Evolutionary conservation across 75 land plant species (phyloP).

Genomic region (Selaginella tamariscina): DNA sequence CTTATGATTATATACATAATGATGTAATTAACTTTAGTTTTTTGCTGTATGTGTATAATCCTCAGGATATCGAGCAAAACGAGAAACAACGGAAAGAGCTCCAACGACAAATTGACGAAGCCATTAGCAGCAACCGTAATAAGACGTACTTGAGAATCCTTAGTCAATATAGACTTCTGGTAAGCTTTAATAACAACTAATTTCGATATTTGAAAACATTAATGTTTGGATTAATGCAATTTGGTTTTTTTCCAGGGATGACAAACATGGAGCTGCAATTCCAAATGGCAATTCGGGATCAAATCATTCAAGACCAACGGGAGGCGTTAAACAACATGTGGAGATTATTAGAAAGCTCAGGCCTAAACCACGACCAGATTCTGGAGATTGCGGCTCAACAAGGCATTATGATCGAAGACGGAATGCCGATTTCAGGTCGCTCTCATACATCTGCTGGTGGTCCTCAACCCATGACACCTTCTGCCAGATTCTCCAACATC

Average conservation of each 20-base stretch:
- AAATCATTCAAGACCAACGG: slow-evolving; percentile 9
- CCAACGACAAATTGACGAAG: slow-evolving; percentile 72
- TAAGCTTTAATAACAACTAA: slow-evolving; percentile 25
- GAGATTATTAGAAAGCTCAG: slow-evolving; percentile 3
- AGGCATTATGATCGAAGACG: slow-evolving; percentile 23
- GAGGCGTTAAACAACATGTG: slow-evolving; percentile 12
- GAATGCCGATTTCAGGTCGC: slow-evolving; percentile 13
- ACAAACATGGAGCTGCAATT: slow-evolving; percentile 10
- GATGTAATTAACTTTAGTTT: background rate
- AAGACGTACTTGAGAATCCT: slow-evolving; percentile 78
- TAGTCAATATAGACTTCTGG: slow-evolving; percentile 81
- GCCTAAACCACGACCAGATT: slow-evolving; percentile 9
- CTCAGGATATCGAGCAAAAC: slow-evolving; percentile 74
- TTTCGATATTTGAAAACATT: background rate
- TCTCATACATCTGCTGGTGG: background rate
- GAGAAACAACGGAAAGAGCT: slow-evolving; percentile 70
- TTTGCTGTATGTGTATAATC: slow-evolving; percentile 2
- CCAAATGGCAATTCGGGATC: slow-evolving; percentile 10
- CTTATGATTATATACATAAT: background rate
- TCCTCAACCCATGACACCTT: background rate
- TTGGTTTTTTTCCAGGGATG: background rate
- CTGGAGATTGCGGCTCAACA: slow-evolving; percentile 8
- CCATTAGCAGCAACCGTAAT: slow-evolving; percentile 67
- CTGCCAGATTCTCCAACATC: slow-evolving; percentile 9
- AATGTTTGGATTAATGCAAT: background rate